Base-by-base conservation (phyloP, 108 stramenopile species). In the Chaetoceros tenuissimus region DNA sequence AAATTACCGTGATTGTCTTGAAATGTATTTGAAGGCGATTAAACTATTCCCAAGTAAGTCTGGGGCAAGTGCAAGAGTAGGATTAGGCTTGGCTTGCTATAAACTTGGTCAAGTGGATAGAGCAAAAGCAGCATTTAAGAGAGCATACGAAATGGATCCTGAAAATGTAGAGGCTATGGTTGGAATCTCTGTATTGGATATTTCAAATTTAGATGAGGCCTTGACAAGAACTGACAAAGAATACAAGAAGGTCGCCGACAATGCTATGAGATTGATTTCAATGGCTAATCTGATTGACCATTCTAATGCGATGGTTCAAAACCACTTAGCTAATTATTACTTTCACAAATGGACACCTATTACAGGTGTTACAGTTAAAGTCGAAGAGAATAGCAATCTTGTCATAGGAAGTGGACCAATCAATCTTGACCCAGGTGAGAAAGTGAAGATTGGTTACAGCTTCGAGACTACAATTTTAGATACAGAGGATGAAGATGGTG, bases 301-400 rank as follows among this genome's bases (percentile, higher is more conserved):
- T 52, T 74, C 75, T 50, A 92, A 92, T 70, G 86, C 92, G 47
- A 92, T 92, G 91, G 95, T 92, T 3, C 90, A 92, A 50, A 96
- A 96, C 71, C 95, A 96, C 79, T 74, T 96, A 55, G 95, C 95
- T 34, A 94, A 96, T 78, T 92, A 96, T 72, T 96, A 92, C 57
- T 96, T 96, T 66, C 91, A 84, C 82, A 94, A 85, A 48, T 96
- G 91, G 92, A 85, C 81, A 10, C 80, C 82, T 7, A 64, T 85
- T 27, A 56, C 79, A 8, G 88, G 92, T 18, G 66, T 57, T 24
- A 83, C 81, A 1, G 83, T 81, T 8, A 47, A 48, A 19, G 74
- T 87, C 40, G 69, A 73, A 68, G 31, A 56, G 45, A 81, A 85
- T 48, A 73, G 66, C 22, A 64, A 56, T 20, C 50, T 79, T 8